Evolutionary conservation across 139 green algal species (phyloP), one percentile per base, ranked within the genome.

Genomic region (Volvox africanus): DNA sequence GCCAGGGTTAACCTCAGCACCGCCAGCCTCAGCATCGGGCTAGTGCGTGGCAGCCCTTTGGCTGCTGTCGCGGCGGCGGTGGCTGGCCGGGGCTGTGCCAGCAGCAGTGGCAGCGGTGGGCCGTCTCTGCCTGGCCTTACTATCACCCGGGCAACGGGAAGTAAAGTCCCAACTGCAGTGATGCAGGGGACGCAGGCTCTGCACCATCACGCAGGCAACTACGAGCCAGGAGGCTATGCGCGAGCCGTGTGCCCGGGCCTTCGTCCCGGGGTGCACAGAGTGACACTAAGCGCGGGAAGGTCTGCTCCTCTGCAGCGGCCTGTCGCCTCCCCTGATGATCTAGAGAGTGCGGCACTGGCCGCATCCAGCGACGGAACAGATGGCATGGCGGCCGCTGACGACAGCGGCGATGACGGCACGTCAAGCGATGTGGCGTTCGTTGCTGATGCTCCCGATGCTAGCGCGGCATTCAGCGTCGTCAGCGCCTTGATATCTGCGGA

Each of bases 171-270:
- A 18, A 30, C 75, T 1, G 75, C 75, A 18, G 75, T 30, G 75
- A 35, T 55, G 75, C 18, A 20, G 75, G 32, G 32, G 75, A 30
- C 1, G 28, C 20, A n/a, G 75, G 65, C 65, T 6, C 18, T 67
- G 78, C 65, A 73, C 65, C 78, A 84, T 24, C 35, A 71, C 50
- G 50, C 73, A 0, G 32, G 86, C 73, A 44, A 21, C 73, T 83
- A 37, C 50, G 86, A 83, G 44, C 86, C 86, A 14, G 86, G 86
- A 30, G 73, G 73, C 30, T 90, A 90, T 44, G 86, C 86, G 1
- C n/a, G 73, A 1, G 73, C 73, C 6, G 86, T 90, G 71, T 90
- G 86, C 28, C 86, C 86, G 28, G 37, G 55, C 19, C 86, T 82
- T 17, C 18, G 20, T 30, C 50, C 86, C 0, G 86, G 86, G 9